Evolutionary conservation across 768 basidiomycete species (phyloP).

Genomic region (Kwoniella pini): DNA sequence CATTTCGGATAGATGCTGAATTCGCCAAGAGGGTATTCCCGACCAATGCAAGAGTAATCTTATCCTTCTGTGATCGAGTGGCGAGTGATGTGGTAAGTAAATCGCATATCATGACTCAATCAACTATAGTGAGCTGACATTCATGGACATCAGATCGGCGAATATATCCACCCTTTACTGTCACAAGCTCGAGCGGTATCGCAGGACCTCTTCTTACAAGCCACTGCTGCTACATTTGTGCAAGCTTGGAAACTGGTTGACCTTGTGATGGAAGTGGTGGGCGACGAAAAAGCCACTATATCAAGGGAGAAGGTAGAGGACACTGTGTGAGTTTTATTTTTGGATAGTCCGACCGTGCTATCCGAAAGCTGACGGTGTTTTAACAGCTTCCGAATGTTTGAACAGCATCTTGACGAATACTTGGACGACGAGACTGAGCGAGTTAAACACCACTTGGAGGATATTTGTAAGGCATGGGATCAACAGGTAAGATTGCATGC

Average conservation of each 20-base stretch:
- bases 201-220: slow-evolving; percentile 69
- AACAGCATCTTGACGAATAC: slow-evolving; percentile 95
- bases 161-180: slow-evolving; percentile 79
- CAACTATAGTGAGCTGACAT: too few species aligned
- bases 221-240: slow-evolving; percentile 83
- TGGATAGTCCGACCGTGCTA: too few species aligned
- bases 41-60: slow-evolving; percentile 69
- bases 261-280: slow-evolving; percentile 62
- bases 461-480: slow-evolving; percentile 79
- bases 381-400: slow-evolving; percentile 86
- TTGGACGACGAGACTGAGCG: slow-evolving; percentile 89
- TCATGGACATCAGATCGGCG: too few species aligned
- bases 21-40: slow-evolving; percentile 87
- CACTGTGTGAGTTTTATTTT: slow-evolving; percentile 71
- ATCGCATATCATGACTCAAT: too few species aligned
- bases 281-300: slow-evolving; percentile 34
- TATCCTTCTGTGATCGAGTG: slow-evolving; percentile 79
- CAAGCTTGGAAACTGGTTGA: slow-evolving; percentile 87
- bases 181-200: slow-evolving; percentile 74
- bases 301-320: slow-evolving; percentile 63
- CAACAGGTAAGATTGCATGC: slow-evolving; percentile 42
- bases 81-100: slow-evolving; percentile 72
- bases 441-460: slow-evolving; percentile 71
- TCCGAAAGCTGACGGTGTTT: too few species aligned
- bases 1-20: slow-evolving; percentile 73